Conservation (phyloP, 31 red algal species). For the Asparagopsis taxiformis region DNA sequence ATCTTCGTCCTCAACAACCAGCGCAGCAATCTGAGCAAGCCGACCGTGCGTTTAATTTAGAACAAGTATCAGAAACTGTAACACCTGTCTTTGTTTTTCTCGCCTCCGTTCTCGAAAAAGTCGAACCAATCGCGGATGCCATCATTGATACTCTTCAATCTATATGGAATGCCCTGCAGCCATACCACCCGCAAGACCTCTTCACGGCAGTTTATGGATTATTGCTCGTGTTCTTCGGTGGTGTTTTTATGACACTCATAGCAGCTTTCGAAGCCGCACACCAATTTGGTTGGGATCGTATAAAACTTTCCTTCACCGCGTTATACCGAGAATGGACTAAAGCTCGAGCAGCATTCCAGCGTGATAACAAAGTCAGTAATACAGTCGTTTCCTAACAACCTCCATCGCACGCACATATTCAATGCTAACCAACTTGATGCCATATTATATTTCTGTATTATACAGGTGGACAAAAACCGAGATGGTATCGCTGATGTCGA, state of each 20-base stretch:
- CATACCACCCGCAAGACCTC: constrained; percentile 43
- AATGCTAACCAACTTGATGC: no score
- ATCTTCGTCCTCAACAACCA: background rate
- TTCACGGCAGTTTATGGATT: constrained; percentile 35
- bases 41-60: constrained; percentile 12
- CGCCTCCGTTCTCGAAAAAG: background rate
- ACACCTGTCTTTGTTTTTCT: constrained; percentile 2
- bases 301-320: constrained; percentile 16
- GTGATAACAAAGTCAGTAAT: constrained; percentile 36
- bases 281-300: constrained; percentile 51
- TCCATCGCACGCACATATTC: no score
- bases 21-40: background rate
- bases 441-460: background rate
- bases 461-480: constrained; percentile 33
- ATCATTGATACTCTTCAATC: background rate
- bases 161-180: constrained; percentile 19
- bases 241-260: constrained; percentile 43
- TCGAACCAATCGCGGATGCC: constrained; percentile 1
- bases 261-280: constrained; percentile 45
- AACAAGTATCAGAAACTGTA: background rate
- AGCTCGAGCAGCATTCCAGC: constrained; percentile 27
- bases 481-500: constrained; percentile 72
- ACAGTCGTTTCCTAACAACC: background rate
- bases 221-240: constrained; percentile 67
- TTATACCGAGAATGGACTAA: constrained; percentile 32